A percentile compares a stretch with the other conserved stretches of the same genome.
These are phyloP conservation scores for Irpex lacteus DNA, from an alignment of 1,284 basidiomycete genomes.

Conservation along the genomic window DNA sequence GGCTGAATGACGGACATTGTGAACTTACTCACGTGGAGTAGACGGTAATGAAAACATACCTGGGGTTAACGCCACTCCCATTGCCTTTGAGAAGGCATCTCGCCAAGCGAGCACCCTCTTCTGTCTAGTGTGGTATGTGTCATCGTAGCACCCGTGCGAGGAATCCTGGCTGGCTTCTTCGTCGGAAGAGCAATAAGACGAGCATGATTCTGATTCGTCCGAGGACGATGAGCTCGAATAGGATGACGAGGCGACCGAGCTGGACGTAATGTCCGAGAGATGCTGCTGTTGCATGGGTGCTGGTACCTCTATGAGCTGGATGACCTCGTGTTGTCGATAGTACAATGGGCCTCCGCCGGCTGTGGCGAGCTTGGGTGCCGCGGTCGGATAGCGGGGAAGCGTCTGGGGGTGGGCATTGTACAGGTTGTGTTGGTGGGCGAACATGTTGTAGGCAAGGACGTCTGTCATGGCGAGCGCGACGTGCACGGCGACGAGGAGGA, in stretches of 20 bases:
- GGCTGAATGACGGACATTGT: conserved; percentile 16
- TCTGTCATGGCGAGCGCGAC: conserved; percentile 17
- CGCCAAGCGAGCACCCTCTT: conserved; percentile 65
- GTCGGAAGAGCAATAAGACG: conserved; percentile 69
- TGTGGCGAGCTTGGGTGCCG: conserved; percentile 28
- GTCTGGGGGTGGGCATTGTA: conserved; percentile 31
- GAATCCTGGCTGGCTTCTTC: conserved; percentile 28
- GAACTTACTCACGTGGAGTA: conserved; percentile 10
- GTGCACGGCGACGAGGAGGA: conserved; percentile 12
- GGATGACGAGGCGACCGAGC: conserved; percentile 35
- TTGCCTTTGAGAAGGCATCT: conserved; percentile 36
- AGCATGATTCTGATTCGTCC: conserved; percentile 43
- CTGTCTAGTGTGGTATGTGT: conserved; percentile 48
- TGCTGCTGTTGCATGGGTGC: conserved; percentile 52
- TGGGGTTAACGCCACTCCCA: conserved; percentile 20
- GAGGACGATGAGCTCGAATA: conserved; percentile 37
- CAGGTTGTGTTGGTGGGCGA: conserved; percentile 25
- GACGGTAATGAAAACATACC: conserved; percentile 18
- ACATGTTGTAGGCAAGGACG: conserved; percentile 20
- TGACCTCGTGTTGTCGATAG: conserved; percentile 60
- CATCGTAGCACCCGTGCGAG: conserved; percentile 37
- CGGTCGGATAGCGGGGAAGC: conserved; percentile 1
- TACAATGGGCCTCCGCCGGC: conserved; percentile 38
- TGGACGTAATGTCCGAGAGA: conserved; percentile 26
- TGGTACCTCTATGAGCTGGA: conserved; percentile 67